Conservation (phyloP, 179 eudicot genomes). For the Beta corolliflora region DNA sequence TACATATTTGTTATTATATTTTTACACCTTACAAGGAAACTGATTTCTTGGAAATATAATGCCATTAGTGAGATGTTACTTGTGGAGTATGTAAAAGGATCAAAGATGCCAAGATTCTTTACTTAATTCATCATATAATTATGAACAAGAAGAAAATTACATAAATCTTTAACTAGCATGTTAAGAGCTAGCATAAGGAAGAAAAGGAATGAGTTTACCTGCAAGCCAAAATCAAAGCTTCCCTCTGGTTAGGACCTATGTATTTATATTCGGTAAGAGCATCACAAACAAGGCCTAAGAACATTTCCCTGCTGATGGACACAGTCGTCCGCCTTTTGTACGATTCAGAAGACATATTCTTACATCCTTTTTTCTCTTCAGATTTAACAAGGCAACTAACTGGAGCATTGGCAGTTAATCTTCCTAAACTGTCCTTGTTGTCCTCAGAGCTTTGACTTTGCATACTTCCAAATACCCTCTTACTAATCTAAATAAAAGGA, state of each 20-base stretch:
- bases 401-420: slow-evolving; percentile 29
- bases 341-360: slow-evolving; percentile 57
- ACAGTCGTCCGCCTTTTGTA: slow-evolving; percentile 85
- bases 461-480: slow-evolving; percentile 76
- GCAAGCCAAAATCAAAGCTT: slow-evolving; percentile 88
- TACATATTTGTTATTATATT: neutral
- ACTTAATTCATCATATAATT: neutral
- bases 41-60: neutral
- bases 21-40: neutral
- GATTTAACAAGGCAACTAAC: slow-evolving; percentile 37
- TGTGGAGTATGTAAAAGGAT: neutral
- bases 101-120: neutral
- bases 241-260: slow-evolving; percentile 83
- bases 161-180: neutral
- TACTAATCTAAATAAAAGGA: slow-evolving; percentile 64
- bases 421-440: neutral
- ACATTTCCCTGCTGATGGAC: slow-evolving; percentile 58
- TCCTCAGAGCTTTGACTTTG: slow-evolving; percentile 44
- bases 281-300: slow-evolving; percentile 81
- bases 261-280: slow-evolving; percentile 89
- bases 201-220: slow-evolving; percentile 47
- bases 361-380: slow-evolving; percentile 39
- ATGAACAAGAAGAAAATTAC: neutral
- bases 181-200: neutral
- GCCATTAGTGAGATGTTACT: neutral